Percentiles rank a stretch among this genome's conserved stretches.
phyloP scores from a whole-genome alignment of 1,139 yeast species.

The Nakaseomyces bracarensis region DNA sequence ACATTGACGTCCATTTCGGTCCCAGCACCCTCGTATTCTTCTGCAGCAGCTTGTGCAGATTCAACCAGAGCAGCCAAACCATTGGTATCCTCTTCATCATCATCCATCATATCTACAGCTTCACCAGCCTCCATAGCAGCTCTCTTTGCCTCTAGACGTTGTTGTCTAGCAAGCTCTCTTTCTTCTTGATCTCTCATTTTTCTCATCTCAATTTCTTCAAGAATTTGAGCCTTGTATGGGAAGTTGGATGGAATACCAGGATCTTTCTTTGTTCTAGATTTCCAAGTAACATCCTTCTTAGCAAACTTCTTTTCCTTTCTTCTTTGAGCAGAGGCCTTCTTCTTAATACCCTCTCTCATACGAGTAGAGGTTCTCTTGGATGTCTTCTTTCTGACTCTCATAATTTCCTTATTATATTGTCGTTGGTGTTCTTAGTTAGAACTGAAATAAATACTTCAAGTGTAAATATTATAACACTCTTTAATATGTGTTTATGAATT shows the following conservation, averaged over 20 bases:
- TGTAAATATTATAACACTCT: neutral
- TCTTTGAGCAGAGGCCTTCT: conserved; percentile 87
- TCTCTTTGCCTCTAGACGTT: conserved; percentile 41
- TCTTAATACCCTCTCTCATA: conserved; percentile 91
- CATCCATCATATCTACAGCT: conserved; percentile 41
- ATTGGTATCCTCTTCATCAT: conserved; percentile 34
- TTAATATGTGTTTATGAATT: too few species aligned
- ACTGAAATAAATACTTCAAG: too few species aligned
- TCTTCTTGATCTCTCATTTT: conserved; percentile 58
- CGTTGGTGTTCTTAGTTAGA: neutral
- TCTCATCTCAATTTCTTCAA: conserved; percentile 70
- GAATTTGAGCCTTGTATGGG: conserved; percentile 82
- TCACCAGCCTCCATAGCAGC: conserved; percentile 40
- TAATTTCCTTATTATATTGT: conserved; percentile 5
- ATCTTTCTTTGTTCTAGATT: conserved; percentile 70
- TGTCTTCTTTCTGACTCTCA: conserved; percentile 33
- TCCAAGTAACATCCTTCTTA: conserved; percentile 92
- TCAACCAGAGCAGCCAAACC: conserved; percentile 82
- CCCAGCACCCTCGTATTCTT: conserved; percentile 41
- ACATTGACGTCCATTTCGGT: conserved; percentile 31
- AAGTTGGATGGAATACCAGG: conserved; percentile 92
- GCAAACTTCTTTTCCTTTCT: conserved; percentile 75
- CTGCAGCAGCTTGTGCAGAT: conserved; percentile 83
- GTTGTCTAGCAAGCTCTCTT: conserved; percentile 39
- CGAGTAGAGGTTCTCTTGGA: conserved; percentile 79